These are phyloP conservation scores for Xanthoconium separans DNA, from an alignment of 1,284 basidiomycete genomes.

Conservation along the genomic window DNA sequence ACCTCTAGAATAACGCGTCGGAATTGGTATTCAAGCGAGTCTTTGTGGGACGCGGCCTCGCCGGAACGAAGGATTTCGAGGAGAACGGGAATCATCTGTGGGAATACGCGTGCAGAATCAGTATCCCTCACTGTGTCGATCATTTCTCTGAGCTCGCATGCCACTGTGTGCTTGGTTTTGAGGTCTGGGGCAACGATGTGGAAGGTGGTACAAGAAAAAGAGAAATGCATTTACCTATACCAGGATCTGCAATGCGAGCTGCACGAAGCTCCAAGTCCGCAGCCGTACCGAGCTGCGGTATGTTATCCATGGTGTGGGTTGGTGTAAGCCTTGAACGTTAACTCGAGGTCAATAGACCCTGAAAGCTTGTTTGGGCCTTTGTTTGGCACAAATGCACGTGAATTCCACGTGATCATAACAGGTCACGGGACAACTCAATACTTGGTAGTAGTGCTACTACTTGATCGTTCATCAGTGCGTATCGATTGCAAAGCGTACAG, in stretches of 20 bases:
- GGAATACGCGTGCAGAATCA: conserved; percentile 73
- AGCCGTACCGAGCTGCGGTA: conserved; percentile 45
- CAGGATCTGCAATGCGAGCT: conserved; percentile 70
- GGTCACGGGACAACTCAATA: no score
- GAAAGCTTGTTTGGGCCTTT: conserved; percentile 33
- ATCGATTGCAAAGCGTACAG: no score
- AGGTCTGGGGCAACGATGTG: conserved; percentile 49
- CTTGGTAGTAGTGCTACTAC: no score
- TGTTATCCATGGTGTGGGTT: conserved; percentile 39
- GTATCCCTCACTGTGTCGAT: conserved; percentile 83
- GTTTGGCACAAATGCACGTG: conserved; percentile 34
- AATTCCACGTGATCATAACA: conserved; percentile 22
- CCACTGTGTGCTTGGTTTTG: conserved; percentile 65
- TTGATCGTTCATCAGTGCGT: no score
- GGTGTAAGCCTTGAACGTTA: conserved; percentile 5
- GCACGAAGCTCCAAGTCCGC: conserved; percentile 69
- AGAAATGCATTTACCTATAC: conserved; percentile 48
- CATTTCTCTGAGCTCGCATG: conserved; percentile 83
- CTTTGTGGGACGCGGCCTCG: conserved; percentile 76
- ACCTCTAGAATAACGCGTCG: conserved; percentile 86
- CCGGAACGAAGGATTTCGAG: conserved; percentile 78
- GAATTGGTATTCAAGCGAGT: conserved; percentile 82
- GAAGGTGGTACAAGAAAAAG: background rate
- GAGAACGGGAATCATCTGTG: conserved; percentile 76
- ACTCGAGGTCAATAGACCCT: conserved; percentile 21